phyloP scores from a whole-genome alignment of 202 grass and related monocot species.

The Zizania palustris region DNA sequence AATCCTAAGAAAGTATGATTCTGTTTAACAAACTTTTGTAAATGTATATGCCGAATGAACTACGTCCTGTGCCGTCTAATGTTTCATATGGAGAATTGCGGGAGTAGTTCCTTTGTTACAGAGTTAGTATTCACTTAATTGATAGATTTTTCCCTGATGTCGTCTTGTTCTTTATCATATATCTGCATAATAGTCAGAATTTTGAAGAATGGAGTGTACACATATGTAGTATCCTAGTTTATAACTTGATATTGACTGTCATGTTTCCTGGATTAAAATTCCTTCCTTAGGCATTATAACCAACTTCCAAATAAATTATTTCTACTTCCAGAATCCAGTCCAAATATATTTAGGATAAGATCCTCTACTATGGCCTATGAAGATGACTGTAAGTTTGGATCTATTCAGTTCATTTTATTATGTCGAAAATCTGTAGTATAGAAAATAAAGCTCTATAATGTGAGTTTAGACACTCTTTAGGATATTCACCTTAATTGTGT shows the following conservation, averaged over 20 bases:
- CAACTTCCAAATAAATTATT: neutral
- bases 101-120: slow-evolving; percentile 5
- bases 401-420: neutral
- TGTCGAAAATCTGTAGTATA: slow-evolving; percentile 8
- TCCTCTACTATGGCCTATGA: neutral
- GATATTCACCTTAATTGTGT: slow-evolving; percentile 27
- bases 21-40: neutral
- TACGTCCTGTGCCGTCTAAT: neutral
- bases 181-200: slow-evolving; percentile 1
- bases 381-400: neutral
- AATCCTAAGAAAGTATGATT: neutral
- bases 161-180: slow-evolving; percentile 1
- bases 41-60: neutral
- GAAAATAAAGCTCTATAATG: neutral
- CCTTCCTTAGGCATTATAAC: neutral
- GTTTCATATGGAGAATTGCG: neutral
- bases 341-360: neutral
- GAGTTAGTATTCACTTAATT: neutral
- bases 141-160: slow-evolving; percentile 9
- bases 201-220: neutral
- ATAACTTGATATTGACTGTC: neutral
- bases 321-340: neutral
- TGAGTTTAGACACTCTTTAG: neutral
- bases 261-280: slow-evolving; percentile 22
- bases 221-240: neutral